Evolutionary conservation across 1,284 basidiomycete genomes (phyloP).

Genomic region (Apiotrichum porosum): DNA sequence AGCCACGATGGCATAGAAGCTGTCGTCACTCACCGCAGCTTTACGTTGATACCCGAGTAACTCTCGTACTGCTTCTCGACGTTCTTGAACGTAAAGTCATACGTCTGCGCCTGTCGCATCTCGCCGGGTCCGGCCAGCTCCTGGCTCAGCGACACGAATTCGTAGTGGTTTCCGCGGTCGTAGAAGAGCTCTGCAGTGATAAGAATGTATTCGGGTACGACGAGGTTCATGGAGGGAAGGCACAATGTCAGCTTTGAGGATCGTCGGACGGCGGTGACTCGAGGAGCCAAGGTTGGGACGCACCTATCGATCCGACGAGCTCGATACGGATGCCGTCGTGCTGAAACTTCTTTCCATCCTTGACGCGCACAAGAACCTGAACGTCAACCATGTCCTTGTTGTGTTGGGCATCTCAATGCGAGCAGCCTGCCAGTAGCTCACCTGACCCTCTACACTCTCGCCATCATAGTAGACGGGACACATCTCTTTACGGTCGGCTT

Average conservation of each 20-base stretch:
- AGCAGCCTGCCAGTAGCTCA: conserved; percentile 55
- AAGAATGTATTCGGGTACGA: neutral
- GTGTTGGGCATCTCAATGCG: neutral
- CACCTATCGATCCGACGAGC: conserved; percentile 93
- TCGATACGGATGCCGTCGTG: conserved; percentile 98
- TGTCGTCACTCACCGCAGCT: conserved; percentile 66
- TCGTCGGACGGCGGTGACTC: too few species aligned
- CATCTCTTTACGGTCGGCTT: conserved; percentile 72
- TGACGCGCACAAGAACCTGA: conserved; percentile 78
- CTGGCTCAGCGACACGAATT: conserved; percentile 92
- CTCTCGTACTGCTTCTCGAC: conserved; percentile 99
- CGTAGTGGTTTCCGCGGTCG: conserved; percentile 88
- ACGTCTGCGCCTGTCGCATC: conserved; percentile 89
- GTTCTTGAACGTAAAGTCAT: conserved; percentile 96
- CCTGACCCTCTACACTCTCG: conserved; percentile 80
- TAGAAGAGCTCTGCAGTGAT: conserved; percentile 71
- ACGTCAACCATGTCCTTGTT: too few species aligned
- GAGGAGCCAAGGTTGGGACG: conserved; percentile 36
- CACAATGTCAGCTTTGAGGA: too few species aligned
- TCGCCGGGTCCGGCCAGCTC: conserved; percentile 92
- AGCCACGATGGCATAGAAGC: too few species aligned
- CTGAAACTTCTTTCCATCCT: conserved; percentile 89
- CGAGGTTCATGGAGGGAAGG: too few species aligned
- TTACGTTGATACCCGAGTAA: conserved; percentile 97
- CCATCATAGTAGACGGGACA: conserved; percentile 96